Evolutionary conservation across 306 rosid genomes (phyloP), one percentile per base, ranked within the genome.

Genomic region (Acacia crassicarpa): DNA sequence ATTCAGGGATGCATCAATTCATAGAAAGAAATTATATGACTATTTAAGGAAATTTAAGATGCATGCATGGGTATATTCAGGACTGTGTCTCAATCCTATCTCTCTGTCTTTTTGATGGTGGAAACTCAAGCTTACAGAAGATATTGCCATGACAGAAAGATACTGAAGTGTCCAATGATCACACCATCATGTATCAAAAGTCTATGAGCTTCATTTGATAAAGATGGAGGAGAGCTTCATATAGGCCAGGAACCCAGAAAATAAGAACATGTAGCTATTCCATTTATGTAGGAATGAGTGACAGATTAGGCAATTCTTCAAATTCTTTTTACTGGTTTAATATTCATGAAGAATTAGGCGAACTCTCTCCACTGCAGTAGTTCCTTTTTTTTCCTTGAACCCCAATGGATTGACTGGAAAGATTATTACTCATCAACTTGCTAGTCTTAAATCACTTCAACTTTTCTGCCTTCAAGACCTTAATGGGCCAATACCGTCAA

Each of bases 401-500:
- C 87, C 94, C 49, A 95, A 95, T 74, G 85, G 83, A 75, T 80
- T 93, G 33, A 81, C 92, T 6, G 94, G 93, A 40, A 83, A 32
- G 63, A 38, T 38, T 38, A 92, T 94, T 30, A 95, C 98, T 70
- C 89, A 74, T 7, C 83, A 92, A 38, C 83, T 94, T 73, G 75
- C 94, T 19, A 88, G 89, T 77, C 90, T 92, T 5, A 86, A 90
- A 70, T 88, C 91, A 27, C 94, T 94, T 17, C 85, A 92, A 86
- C 91, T 90, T 76, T 88, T 94, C 0, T 90, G 97, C 66, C 87
- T 94, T 30, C 97, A 92, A 88, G 95, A 94, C 71, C 84, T 92
- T 5, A 92, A 94, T n/a, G 94, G 97, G 0, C 88, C 98, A 61
- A 92, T 95, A 25, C 96, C 99, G 25, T 84, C 96, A 25, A 90